Percentiles rank a stretch among this genome's conserved stretches.
Conservation (phyloP, 768 basidiomycete genomes). For the Mycena alexandri region DNA sequence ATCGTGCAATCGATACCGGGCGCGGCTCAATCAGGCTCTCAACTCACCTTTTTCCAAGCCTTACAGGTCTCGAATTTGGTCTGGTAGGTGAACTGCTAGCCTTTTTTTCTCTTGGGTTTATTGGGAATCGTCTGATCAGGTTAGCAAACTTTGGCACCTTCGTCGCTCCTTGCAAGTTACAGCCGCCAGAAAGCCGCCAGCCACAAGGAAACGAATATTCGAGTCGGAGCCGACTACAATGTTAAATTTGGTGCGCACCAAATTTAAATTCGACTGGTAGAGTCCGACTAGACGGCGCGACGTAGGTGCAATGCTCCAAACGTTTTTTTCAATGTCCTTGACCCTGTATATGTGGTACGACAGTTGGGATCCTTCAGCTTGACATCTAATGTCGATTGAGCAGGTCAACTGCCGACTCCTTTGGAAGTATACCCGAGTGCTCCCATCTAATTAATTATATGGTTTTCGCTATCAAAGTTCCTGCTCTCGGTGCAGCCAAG, state of each 20-base stretch:
- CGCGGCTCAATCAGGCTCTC: slow-evolving; percentile 24
- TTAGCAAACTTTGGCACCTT: slow-evolving; percentile 59
- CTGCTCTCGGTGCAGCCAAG: slow-evolving; percentile 48
- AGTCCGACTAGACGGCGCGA: too few species aligned
- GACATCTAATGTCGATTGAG: slow-evolving; percentile 3
- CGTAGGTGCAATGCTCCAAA: slow-evolving; percentile 50
- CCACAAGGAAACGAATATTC: slow-evolving; percentile 21
- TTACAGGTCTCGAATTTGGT: slow-evolving; percentile 57
- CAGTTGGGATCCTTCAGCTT: slow-evolving; percentile 4
- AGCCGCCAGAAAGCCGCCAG: slow-evolving; percentile 52
- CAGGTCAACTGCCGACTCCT: slow-evolving; percentile 48
- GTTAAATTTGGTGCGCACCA: slow-evolving; percentile 48
- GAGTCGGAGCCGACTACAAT: slow-evolving; percentile 44
- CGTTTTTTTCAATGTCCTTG: slow-evolving; percentile 52
- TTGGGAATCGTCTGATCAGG: slow-evolving; percentile 40
- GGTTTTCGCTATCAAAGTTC: slow-evolving; percentile 49
- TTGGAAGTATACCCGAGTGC: slow-evolving; percentile 46
- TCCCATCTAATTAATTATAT: slow-evolving; percentile 49
- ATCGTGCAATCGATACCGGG: slow-evolving; percentile 43
- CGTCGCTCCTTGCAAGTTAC: slow-evolving; percentile 55
- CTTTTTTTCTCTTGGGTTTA: neutral
- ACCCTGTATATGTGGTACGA: slow-evolving; percentile 55
- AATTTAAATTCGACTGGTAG: too few species aligned
- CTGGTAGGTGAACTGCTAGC: slow-evolving; percentile 44
- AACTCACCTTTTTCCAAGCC: slow-evolving; percentile 56